Evolutionary conservation across 305 asterid genomes (phyloP).

Genomic region (Andrographis paniculata): DNA sequence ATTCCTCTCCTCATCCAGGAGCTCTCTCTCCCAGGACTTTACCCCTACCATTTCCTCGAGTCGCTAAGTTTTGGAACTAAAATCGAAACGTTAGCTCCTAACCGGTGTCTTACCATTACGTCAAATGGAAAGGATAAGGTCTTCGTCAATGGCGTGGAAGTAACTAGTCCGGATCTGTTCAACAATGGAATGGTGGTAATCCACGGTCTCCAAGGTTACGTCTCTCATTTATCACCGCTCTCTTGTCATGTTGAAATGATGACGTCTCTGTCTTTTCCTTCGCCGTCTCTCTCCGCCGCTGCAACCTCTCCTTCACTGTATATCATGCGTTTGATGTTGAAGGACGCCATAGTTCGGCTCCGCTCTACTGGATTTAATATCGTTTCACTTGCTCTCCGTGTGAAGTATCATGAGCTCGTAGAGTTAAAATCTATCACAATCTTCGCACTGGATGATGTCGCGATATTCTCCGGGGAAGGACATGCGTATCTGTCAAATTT

Average conservation of each 20-base stretch:
- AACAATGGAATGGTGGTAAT: slow-evolving; percentile 55
- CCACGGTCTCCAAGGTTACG: slow-evolving; percentile 66
- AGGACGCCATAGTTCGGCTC: slow-evolving; percentile 53
- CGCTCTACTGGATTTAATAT: slow-evolving; percentile 50
- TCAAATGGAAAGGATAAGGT: slow-evolving; percentile 28
- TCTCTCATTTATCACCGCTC: slow-evolving; percentile 61
- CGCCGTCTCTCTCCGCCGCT: slow-evolving; percentile 25
- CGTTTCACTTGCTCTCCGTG: slow-evolving; percentile 55
- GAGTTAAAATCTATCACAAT: slow-evolving; percentile 52
- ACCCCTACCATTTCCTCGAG: slow-evolving; percentile 46
- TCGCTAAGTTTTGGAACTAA: slow-evolving; percentile 65
- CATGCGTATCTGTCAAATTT: slow-evolving; percentile 41
- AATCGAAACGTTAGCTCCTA: slow-evolving; percentile 57
- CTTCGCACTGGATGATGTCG: slow-evolving; percentile 54
- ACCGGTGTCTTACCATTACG: slow-evolving; percentile 68
- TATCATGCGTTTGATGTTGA: slow-evolving; percentile 53
- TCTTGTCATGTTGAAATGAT: slow-evolving; percentile 61
- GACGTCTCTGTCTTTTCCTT: slow-evolving; percentile 52
- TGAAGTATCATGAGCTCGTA: slow-evolving; percentile 43
- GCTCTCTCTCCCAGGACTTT: slow-evolving; percentile 68
- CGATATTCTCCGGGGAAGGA: slow-evolving; percentile 54
- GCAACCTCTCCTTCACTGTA: slow-evolving; percentile 21
- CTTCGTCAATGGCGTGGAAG: slow-evolving; percentile 55
- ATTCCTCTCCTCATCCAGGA: slow-evolving; percentile 55
- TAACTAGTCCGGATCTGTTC: slow-evolving; percentile 61